A percentile compares a stretch with the other conserved stretches of the same genome.
These are phyloP conservation scores for Vigna angularis DNA, from an alignment of 306 rosid genomes.

Conservation along the genomic window DNA sequence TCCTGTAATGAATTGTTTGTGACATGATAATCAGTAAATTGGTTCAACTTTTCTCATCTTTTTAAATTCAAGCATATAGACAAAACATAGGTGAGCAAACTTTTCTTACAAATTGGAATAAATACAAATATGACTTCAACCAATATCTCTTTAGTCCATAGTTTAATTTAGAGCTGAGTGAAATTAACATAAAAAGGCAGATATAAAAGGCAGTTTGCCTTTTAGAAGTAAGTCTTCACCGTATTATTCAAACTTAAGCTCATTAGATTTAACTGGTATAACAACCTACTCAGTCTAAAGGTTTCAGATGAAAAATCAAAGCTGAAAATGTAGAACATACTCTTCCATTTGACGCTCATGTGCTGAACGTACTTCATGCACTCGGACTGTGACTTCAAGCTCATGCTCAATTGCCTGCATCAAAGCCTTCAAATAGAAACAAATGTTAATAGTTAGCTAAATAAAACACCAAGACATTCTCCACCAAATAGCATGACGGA, in stretches of 20 bases:
- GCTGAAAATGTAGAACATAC: conserved; percentile 54
- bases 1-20: conserved; percentile 47
- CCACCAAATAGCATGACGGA: not conserved
- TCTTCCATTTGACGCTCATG: conserved; percentile 93
- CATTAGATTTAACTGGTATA: not conserved
- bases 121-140: not conserved
- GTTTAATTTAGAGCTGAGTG: not conserved
- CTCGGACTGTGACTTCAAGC: conserved; percentile 91
- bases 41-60: not conserved
- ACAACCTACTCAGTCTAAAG: not conserved
- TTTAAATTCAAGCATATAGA: not conserved
- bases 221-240: conserved; percentile 1
- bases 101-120: not conserved
- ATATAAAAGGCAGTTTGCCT: not conserved
- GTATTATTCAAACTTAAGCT: not conserved
- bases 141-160: not conserved
- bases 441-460: conserved; percentile 31
- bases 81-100: not conserved
- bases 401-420: conserved; percentile 92
- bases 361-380: conserved; percentile 91
- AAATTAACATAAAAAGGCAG: not conserved
- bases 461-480: conserved; percentile 3
- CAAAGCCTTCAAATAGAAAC: conserved; percentile 65
- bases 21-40: conserved; percentile 9
- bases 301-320: conserved; percentile 6